A percentile compares a stretch with the other conserved stretches of the same genome.
Evolutionary conservation across 257 asterid genomes (phyloP).

Genomic region (Ajuga chamaepitys): DNA sequence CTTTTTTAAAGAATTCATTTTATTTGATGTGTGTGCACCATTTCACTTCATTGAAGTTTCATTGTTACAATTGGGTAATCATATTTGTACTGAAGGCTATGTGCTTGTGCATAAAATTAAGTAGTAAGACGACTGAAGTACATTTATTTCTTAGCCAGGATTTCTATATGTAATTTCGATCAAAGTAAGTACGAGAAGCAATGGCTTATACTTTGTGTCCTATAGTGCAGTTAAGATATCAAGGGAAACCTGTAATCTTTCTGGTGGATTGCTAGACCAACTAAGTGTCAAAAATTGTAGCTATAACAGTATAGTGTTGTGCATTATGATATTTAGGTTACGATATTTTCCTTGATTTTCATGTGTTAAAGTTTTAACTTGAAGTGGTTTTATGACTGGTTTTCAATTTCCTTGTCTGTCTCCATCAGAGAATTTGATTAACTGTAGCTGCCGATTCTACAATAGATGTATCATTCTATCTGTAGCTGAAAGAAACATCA

Average conservation of each 20-base stretch:
- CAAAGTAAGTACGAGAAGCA: not conserved
- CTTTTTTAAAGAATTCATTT: not conserved
- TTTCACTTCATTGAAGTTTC: slow-evolving; percentile 5
- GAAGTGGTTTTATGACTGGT: not conserved
- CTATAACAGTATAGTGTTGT: too few species aligned
- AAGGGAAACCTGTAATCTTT: not conserved
- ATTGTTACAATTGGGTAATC: not conserved
- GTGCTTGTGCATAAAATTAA: not conserved
- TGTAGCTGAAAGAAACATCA: not conserved
- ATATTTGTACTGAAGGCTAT: not conserved
- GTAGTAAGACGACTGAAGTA: not conserved
- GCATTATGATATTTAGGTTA: too few species aligned
- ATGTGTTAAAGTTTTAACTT: not conserved
- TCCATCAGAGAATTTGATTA: not conserved
- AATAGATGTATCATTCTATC: not conserved
- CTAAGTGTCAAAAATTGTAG: too few species aligned
- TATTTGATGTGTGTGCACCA: not conserved
- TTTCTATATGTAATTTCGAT: not conserved
- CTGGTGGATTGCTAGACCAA: not conserved
- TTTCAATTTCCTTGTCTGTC: not conserved
- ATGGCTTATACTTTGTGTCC: not conserved
- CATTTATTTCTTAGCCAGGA: not conserved
- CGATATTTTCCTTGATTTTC: too few species aligned
- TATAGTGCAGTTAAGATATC: not conserved
- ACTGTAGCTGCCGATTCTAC: not conserved